Percentiles rank a stretch among this genome's conserved stretches.
phyloP scores from a whole-genome alignment of 352 stramenopile species.

The Phytophthora nicotianae region DNA sequence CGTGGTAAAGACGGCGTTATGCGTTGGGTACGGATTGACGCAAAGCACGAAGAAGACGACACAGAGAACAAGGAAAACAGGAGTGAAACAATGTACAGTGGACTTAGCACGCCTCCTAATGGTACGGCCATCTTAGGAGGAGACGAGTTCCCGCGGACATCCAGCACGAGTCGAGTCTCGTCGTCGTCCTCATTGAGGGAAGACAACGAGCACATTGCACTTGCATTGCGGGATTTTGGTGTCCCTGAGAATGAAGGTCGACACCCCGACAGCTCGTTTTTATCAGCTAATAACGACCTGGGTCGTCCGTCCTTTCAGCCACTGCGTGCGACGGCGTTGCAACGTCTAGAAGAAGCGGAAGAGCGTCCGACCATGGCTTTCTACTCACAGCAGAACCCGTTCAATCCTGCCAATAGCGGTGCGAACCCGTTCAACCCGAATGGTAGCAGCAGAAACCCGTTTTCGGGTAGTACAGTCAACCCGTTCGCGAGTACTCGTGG shows the following conservation, averaged over 20 bases:
- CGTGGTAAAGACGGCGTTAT: slow-evolving; percentile 72
- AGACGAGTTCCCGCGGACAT: slow-evolving; percentile 25
- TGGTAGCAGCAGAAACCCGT: slow-evolving; percentile 19
- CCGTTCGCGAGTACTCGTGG: slow-evolving; percentile 28
- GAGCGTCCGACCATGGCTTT: slow-evolving; percentile 78
- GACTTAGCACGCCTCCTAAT: slow-evolving; percentile 54
- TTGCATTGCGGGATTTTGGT: slow-evolving; percentile 80
- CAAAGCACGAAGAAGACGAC: slow-evolving; percentile 40
- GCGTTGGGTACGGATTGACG: slow-evolving; percentile 84
- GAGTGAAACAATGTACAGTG: slow-evolving; percentile 42
- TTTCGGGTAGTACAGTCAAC: slow-evolving; percentile 19
- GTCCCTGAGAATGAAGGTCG: slow-evolving; percentile 43
- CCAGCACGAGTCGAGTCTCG: slow-evolving; percentile 42
- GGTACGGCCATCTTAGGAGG: slow-evolving; percentile 42
- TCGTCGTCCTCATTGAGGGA: slow-evolving; percentile 64
- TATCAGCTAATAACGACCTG: slow-evolving; percentile 46
- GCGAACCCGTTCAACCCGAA: slow-evolving; percentile 26
- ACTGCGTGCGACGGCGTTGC: slow-evolving; percentile 74
- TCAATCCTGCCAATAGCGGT: slow-evolving; percentile 48
- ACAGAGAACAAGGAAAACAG: slow-evolving; percentile 31
- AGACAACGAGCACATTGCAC: slow-evolving; percentile 74
- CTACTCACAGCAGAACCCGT: slow-evolving; percentile 71
- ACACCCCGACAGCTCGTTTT: slow-evolving; percentile 45
- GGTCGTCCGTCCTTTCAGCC: slow-evolving; percentile 67
- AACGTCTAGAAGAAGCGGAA: slow-evolving; percentile 79